A percentile compares a stretch with the other conserved stretches of the same genome.
Evolutionary conservation across 164 flowering plant species (phyloP).

Genomic region (Pachysandra terminalis): DNA sequence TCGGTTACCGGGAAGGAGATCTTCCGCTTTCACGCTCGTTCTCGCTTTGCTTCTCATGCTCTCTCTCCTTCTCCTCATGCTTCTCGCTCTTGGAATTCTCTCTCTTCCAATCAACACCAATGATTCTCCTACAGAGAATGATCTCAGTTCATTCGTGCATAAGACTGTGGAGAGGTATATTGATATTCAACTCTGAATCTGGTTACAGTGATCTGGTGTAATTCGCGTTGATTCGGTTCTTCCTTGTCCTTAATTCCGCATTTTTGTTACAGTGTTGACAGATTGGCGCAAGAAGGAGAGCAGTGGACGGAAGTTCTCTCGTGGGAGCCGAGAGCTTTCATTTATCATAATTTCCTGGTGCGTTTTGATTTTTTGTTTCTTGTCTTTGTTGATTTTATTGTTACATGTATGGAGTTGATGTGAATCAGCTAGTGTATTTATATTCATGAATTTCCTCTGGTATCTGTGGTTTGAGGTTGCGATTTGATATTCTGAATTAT

Average conservation of each 20-base stretch:
- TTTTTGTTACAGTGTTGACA: constrained; percentile 28
- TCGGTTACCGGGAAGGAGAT: constrained; percentile 34
- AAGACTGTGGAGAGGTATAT: constrained; percentile 27
- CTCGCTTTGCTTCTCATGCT: constrained; percentile 49
- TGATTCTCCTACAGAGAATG: constrained; percentile 33
- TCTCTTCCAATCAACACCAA: constrained; percentile 46
- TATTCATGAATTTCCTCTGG: too few relatives aligned
- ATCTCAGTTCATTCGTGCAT: constrained; percentile 49
- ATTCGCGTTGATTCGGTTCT: not conserved
- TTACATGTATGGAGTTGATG: not conserved
- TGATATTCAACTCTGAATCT: not conserved
- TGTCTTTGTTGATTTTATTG: not conserved
- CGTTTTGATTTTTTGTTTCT: constrained; percentile 6
- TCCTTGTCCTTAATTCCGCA: not conserved
- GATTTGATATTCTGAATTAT: too few relatives aligned
- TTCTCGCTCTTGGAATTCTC: constrained; percentile 65
- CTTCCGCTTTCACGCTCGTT: constrained; percentile 44
- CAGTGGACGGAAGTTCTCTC: constrained; percentile 63
- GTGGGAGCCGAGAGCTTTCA: constrained; percentile 70
- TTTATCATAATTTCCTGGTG: constrained; percentile 66
- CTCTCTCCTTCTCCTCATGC: constrained; percentile 48
- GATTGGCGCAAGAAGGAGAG: constrained; percentile 35
- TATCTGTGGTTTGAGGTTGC: too few relatives aligned
- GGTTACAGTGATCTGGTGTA: not conserved
- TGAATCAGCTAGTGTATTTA: too few relatives aligned